Conservation (phyloP, 129 eudicot species). For the Artemisia tridentata region DNA sequence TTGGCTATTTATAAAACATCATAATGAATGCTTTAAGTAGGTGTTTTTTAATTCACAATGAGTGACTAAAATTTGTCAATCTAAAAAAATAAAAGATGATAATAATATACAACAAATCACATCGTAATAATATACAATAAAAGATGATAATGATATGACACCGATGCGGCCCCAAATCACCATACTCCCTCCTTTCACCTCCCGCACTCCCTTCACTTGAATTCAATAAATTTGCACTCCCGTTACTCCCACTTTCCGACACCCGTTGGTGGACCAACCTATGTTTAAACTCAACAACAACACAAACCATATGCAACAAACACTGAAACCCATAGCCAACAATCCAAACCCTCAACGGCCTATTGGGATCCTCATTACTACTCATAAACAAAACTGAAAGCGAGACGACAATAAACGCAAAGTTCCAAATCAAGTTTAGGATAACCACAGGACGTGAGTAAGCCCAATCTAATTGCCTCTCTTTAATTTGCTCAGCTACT, state of each 20-base stretch:
- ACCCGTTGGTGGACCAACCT: slow-evolving; percentile 33
- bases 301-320: slow-evolving; percentile 72
- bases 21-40: too few species aligned
- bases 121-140: too few species aligned
- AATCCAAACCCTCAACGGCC: slow-evolving; percentile 82
- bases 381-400: slow-evolving; percentile 44
- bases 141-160: too few species aligned
- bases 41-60: too few species aligned
- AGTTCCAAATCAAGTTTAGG: slow-evolving; percentile 66
- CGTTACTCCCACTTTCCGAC: slow-evolving; percentile 19
- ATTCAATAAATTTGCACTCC: slow-evolving; percentile 29
- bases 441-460: slow-evolving; percentile 66
- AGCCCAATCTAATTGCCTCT: slow-evolving; percentile 81
- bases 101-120: too few species aligned
- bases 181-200: slow-evolving; percentile 44
- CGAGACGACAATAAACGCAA: slow-evolving; percentile 54
- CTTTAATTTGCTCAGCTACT: slow-evolving; percentile 81
- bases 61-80: too few species aligned
- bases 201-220: slow-evolving; percentile 25
- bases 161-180: slow-evolving; percentile 27
- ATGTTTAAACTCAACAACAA: slow-evolving; percentile 55
- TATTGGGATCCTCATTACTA: slow-evolving; percentile 45
- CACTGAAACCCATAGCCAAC: slow-evolving; percentile 69
- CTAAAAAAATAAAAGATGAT: too few species aligned
- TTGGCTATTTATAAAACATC: too few species aligned